A percentile compares a stretch with the other conserved stretches of the same genome.
Evolutionary conservation across 441 rosid genomes (phyloP).

Genomic region (Jatropha podagrica): DNA sequence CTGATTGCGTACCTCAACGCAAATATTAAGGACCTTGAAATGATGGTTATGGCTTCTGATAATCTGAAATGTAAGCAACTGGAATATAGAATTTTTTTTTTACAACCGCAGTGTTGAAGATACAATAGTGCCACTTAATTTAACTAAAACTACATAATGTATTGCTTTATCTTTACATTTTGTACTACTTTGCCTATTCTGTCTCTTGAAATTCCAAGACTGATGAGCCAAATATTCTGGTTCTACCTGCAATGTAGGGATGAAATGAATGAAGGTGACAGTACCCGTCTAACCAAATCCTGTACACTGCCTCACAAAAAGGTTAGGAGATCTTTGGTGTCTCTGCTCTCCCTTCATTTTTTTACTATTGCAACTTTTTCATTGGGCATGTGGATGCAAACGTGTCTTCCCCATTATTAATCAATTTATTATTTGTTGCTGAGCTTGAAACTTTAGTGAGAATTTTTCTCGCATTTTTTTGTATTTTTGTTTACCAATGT

Average conservation of each 20-base stretch:
- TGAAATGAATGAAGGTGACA: slow-evolving; percentile 25
- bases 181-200: background rate
- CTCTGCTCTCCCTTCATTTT: background rate
- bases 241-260: slow-evolving; percentile 33
- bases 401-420: background rate
- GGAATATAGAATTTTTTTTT: slow-evolving; percentile 26
- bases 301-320: slow-evolving; percentile 34
- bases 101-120: background rate
- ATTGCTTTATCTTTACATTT: background rate
- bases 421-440: background rate
- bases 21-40: background rate
- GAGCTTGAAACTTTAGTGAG: background rate
- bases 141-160: background rate
- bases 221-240: background rate
- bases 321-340: slow-evolving; percentile 32
- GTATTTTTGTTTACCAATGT: background rate
- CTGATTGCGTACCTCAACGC: background rate
- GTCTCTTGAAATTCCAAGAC: background rate
- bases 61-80: slow-evolving; percentile 13
- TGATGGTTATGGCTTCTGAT: background rate
- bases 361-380: background rate
- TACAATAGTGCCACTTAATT: background rate
- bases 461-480: background rate
- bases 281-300: slow-evolving; percentile 28
- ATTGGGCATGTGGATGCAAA: slow-evolving; percentile 5